phyloP scores from a whole-genome alignment of 2,329 filamentous ascomycete genomes.

The Albophoma yamanashiensis region DNA sequence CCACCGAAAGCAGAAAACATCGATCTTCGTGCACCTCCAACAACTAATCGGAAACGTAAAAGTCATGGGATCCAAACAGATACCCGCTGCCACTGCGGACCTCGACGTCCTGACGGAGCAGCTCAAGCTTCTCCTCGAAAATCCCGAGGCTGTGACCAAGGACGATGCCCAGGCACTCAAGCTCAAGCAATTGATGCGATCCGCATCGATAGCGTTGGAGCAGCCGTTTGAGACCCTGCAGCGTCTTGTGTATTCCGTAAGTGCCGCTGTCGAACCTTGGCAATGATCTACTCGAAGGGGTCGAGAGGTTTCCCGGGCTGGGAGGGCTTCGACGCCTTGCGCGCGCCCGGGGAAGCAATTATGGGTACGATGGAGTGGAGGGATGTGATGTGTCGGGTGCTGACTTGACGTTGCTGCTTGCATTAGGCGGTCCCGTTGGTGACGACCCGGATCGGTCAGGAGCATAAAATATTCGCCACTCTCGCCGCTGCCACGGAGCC shows the following conservation, averaged over 20 bases:
- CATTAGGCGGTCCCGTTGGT: conserved; percentile 6
- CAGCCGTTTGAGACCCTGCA: conserved; percentile 10
- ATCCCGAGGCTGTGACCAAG: neutral
- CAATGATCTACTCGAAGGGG: neutral
- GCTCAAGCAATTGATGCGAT: conserved; percentile 1
- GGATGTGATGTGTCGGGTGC: neutral
- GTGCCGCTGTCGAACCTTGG: neutral
- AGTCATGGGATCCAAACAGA: neutral
- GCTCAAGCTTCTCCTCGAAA: neutral
- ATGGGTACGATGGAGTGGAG: neutral
- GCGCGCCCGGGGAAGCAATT: neutral
- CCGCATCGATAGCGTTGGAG: conserved; percentile 5
- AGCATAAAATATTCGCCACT: conserved; percentile 6
- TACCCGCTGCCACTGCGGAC: neutral
- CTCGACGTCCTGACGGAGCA: neutral
- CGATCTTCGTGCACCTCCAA: neutral
- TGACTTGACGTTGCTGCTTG: neutral
- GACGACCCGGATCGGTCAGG: conserved; percentile 6
- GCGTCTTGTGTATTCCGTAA: conserved; percentile 7
- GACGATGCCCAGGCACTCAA: neutral
- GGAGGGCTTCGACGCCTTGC: neutral
- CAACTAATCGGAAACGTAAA: neutral
- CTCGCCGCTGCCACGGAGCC: conserved; percentile 2
- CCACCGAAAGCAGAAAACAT: neutral
- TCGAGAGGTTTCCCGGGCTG: neutral